These are phyloP conservation scores for Dipteronia dyeriana DNA, from an alignment of 345 rosid genomes.

Conservation along the genomic window DNA sequence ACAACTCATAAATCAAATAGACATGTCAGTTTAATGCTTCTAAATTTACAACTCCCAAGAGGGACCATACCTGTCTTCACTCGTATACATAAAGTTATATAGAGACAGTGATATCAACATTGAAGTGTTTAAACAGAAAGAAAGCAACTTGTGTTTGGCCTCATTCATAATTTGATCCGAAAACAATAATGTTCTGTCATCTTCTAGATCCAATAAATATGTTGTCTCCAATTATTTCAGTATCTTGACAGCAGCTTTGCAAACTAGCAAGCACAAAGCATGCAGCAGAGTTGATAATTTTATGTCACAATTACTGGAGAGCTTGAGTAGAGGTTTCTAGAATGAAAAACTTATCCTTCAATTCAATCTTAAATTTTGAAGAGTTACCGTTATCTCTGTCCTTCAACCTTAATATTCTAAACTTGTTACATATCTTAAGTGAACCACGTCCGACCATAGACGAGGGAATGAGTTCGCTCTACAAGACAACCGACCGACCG, in stretches of 20 bases:
- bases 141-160: constrained; percentile 4
- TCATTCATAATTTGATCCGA: constrained; percentile 1
- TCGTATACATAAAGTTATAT: neutral
- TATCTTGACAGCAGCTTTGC: neutral
- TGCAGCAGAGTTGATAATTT: neutral
- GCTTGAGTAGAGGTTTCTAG: neutral
- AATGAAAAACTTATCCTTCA: neutral
- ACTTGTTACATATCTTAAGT: neutral
- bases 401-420: neutral
- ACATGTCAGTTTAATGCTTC: constrained; percentile 14
- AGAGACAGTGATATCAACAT: neutral
- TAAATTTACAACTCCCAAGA: constrained; percentile 7
- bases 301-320: neutral
- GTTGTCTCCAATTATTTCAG: constrained; percentile 21
- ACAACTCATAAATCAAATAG: constrained; percentile 26
- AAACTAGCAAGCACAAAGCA: neutral
- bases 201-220: constrained; percentile 7
- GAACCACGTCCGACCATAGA: neutral
- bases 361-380: neutral
- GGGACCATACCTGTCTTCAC: constrained; percentile 19
- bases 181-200: neutral
- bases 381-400: neutral
- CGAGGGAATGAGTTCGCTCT: no score
- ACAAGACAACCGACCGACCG: neutral
- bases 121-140: neutral